Evolutionary conservation across 805 yeast genomes (phyloP), one percentile per base, ranked within the genome.

Genomic region (Candida namnaoensis): DNA sequence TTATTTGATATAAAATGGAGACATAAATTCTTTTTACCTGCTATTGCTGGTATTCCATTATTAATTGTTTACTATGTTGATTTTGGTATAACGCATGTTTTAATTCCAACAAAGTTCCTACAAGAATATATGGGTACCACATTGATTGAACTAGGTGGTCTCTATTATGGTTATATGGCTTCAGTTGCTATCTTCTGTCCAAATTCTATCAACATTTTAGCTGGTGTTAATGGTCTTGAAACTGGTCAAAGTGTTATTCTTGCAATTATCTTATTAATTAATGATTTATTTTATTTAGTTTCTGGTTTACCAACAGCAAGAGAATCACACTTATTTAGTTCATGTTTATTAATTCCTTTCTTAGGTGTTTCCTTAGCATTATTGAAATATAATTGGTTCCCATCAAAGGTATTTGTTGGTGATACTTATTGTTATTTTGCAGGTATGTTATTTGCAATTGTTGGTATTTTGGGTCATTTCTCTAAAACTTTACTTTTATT

Each of bases 401-500:
- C 99, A 1, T 88, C 99, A 0, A 65, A 65, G 43, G 98, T 88
- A 1, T 93, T 93, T 64, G 99, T 93, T 7, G 99, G 99, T 28
- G 99, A 93, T 58, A 91, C 99, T 1, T 93, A 84, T 68, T 93
- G 99, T 64, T 93, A 93, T 63, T 90, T 93, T 61, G 88, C 96
- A 25, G 99, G 99, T 4, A 93, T 93, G 99, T 95, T 93, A 1
- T 88, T 93, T 62, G 99, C 98, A 0, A 93, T 90, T 26, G 96
- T 87, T 28, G 98, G 97, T 1, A 93, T 93, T 32, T 71, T 87
- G 44, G 98, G 98, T 1, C 99, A 93, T 66, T 93, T 90, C 61
- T 87, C 96, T 36, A 93, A 93, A 63, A 93, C 99, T 0, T 67
- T 91, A 50, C 67, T 93, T 62, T 62, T 90, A 32, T 82, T 93